Evolutionary conservation across 768 basidiomycete genomes (phyloP).

Genomic region (Daedaleopsis sinensis): DNA sequence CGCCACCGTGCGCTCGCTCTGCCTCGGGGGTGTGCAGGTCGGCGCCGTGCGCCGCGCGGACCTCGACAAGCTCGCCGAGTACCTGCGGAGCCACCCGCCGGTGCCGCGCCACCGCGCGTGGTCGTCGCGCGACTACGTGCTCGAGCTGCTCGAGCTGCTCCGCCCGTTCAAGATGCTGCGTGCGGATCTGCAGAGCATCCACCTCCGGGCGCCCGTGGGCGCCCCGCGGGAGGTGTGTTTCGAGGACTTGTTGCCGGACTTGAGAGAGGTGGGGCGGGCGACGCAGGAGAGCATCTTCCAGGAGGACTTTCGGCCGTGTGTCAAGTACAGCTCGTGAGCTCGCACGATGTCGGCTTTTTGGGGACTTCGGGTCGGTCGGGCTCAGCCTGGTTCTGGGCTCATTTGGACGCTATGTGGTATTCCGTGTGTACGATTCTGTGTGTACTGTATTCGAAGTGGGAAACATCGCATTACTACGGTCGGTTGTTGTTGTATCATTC

Average conservation of each 20-base stretch:
- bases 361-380: too few species aligned
- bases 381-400: too few species aligned
- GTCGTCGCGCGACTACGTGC: slow-evolving; percentile 23
- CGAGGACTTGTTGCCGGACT: slow-evolving; percentile 16
- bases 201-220: not conserved
- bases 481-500: too few species aligned
- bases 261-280: slow-evolving; percentile 13
- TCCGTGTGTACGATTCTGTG: too few species aligned
- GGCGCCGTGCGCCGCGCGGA: slow-evolving; percentile 17
- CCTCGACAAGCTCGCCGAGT: slow-evolving; percentile 19
- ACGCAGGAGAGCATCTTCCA: slow-evolving; percentile 22
- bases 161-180: slow-evolving; percentile 20
- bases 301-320: slow-evolving; percentile 17
- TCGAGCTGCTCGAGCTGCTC: slow-evolving; percentile 21
- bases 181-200: slow-evolving; percentile 11
- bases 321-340: slow-evolving; percentile 13
- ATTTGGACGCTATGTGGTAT: too few species aligned
- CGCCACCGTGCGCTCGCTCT: slow-evolving; percentile 20
- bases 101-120: slow-evolving; percentile 11
- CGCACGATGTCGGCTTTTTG: too few species aligned
- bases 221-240: slow-evolving; percentile 8
- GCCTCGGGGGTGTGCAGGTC: slow-evolving; percentile 21
- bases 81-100: slow-evolving; percentile 19
- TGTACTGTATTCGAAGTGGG: too few species aligned
- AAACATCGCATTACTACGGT: too few species aligned